Evolutionary conservation across 2,329 filamentous ascomycete species (phyloP).

Genomic region (Botrytis tulipae): DNA sequence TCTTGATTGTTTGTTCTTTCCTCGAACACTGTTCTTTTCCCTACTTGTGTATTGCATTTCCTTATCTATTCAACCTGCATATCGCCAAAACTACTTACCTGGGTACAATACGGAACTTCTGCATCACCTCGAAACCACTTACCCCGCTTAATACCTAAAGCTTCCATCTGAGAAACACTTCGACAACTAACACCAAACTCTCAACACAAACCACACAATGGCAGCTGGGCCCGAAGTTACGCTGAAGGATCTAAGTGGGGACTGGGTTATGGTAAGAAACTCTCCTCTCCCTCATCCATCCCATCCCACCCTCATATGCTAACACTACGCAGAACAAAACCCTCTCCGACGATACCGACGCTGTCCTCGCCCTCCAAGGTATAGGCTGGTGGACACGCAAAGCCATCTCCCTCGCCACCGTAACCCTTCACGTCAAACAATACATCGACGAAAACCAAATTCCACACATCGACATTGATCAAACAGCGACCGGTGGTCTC

Average conservation of each 20-base stretch:
- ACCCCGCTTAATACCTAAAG: background rate
- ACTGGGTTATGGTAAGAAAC: conserved; percentile 50
- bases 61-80: background rate
- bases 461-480: conserved; percentile 56
- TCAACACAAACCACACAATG: conserved; percentile 42
- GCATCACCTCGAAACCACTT: background rate
- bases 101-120: background rate
- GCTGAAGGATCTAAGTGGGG: conserved; percentile 52
- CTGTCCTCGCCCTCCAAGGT: conserved; percentile 58
- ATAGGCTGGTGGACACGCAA: conserved; percentile 58
- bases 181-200: background rate
- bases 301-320: background rate
- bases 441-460: conserved; percentile 44
- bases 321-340: conserved; percentile 53
- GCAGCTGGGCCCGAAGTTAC: conserved; percentile 53
- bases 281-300: background rate
- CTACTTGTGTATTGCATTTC: background rate
- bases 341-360: conserved; percentile 56
- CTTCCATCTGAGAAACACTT: background rate
- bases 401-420: conserved; percentile 56
- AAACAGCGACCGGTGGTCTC: conserved; percentile 61
- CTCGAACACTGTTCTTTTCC: background rate
- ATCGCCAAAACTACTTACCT: background rate
- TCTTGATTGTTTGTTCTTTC: background rate
- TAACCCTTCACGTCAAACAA: conserved; percentile 48